phyloP scores from a whole-genome alignment of 2,329 filamentous ascomycete species.

The Cladobotryum mycophilum region DNA sequence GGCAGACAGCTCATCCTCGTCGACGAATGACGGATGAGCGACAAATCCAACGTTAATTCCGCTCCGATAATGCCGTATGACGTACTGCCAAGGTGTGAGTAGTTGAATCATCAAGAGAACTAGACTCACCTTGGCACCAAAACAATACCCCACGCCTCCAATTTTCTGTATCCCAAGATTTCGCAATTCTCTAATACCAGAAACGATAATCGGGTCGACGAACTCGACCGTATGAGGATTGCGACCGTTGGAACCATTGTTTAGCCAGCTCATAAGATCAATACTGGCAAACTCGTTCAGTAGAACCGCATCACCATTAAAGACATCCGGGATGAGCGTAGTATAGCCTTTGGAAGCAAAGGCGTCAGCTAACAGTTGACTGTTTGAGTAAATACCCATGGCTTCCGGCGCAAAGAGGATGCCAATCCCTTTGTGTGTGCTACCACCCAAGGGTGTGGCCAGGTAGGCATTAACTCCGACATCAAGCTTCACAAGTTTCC shows the following conservation, averaged over 20 bases:
- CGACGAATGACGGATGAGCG: constrained; percentile 59
- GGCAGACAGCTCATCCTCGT: constrained; percentile 51
- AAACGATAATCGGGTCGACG: constrained; percentile 29
- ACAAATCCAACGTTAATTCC: constrained; percentile 53
- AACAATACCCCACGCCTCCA: constrained; percentile 58
- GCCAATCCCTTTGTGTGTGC: constrained; percentile 8
- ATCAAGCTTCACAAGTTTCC: constrained; percentile 16
- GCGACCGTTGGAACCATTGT: neutral
- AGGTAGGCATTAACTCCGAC: constrained; percentile 31
- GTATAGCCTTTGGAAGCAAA: constrained; percentile 22
- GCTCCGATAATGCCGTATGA: constrained; percentile 57
- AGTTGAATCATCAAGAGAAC: neutral
- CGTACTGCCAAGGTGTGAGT: constrained; percentile 43
- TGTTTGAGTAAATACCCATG: constrained; percentile 38
- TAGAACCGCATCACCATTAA: constrained; percentile 29
- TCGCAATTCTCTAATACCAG: constrained; percentile 48
- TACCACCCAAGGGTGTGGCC: constrained; percentile 27
- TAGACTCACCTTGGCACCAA: constrained; percentile 50
- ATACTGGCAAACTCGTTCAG: constrained; percentile 32
- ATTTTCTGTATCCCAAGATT: constrained; percentile 47
- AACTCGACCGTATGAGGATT: constrained; percentile 34
- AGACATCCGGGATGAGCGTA: constrained; percentile 19
- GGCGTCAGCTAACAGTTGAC: constrained; percentile 24
- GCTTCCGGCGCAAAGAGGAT: constrained; percentile 41
- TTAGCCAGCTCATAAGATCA: constrained; percentile 14